A percentile compares a stretch with the other conserved stretches of the same genome.
These are phyloP conservation scores for Candida ovalis DNA, from an alignment of 805 yeast genomes.

Conservation along the genomic window DNA sequence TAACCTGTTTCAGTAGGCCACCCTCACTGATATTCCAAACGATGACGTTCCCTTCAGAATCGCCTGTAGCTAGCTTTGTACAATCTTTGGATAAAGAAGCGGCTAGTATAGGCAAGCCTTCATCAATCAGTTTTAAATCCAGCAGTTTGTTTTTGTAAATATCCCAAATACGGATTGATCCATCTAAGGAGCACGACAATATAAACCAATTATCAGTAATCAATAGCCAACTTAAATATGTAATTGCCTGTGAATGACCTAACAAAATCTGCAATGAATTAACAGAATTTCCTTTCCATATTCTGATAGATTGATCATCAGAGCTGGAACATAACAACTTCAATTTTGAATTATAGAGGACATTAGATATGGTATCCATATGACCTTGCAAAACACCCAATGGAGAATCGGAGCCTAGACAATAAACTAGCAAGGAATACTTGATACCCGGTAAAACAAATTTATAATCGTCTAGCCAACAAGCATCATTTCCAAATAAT, in stretches of 20 bases:
- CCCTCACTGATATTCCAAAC: slow-evolving; percentile 42
- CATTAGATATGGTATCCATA: slow-evolving; percentile 48
- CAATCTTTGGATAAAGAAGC: slow-evolving; percentile 50
- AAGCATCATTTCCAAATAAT: slow-evolving; percentile 48
- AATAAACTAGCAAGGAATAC: slow-evolving; percentile 53
- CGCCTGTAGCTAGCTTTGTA: slow-evolving; percentile 57
- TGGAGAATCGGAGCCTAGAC: slow-evolving; percentile 44
- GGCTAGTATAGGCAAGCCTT: slow-evolving; percentile 52
- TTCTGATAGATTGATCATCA: slow-evolving; percentile 67
- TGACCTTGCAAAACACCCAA: slow-evolving; percentile 63
- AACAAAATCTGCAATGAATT: slow-evolving; percentile 44
- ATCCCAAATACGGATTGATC: slow-evolving; percentile 68
- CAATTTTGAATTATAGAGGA: slow-evolving; percentile 49
- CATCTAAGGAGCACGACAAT: slow-evolving; percentile 65
- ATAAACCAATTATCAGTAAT: slow-evolving; percentile 28
- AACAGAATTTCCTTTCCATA: slow-evolving; percentile 69
- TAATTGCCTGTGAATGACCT: slow-evolving; percentile 58
- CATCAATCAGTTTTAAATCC: slow-evolving; percentile 33
- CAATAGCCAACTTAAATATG: slow-evolving; percentile 54
- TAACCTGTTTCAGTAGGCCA: slow-evolving; percentile 10
- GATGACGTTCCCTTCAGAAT: slow-evolving; percentile 55
- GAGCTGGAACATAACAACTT: slow-evolving; percentile 69
- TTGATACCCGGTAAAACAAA: slow-evolving; percentile 67
- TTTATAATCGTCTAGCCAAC: slow-evolving; percentile 69
- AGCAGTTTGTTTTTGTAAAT: slow-evolving; percentile 39